Conservation (phyloP, 352 stramenopile species). For the Blastocystis sp. region DNA sequence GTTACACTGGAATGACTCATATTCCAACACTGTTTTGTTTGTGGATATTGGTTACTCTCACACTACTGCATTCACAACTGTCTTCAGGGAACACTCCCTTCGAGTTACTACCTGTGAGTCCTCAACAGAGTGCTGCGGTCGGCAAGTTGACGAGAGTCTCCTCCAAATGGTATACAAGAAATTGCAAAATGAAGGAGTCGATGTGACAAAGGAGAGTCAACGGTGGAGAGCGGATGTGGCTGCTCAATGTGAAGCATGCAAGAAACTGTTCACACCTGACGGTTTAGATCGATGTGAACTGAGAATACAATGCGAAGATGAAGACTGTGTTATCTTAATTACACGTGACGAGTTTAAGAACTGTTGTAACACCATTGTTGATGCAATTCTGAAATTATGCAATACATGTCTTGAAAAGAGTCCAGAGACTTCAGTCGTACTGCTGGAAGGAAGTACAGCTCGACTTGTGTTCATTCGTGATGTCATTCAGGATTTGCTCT, state of each 20-base stretch:
- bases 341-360: not conserved
- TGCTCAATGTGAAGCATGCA: not conserved
- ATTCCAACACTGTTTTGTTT: not conserved
- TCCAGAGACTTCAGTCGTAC: not conserved
- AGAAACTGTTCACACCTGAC: not conserved
- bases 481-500: not conserved
- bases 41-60: conserved; percentile 42
- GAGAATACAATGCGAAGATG: not conserved
- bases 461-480: not conserved
- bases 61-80: not conserved
- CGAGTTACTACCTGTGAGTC: not conserved
- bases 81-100: not conserved
- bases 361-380: not conserved
- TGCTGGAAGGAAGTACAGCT: conserved; percentile 12
- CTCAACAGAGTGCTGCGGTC: not conserved
- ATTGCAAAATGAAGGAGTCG: not conserved
- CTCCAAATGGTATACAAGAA: not conserved
- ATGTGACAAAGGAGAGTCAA: not conserved
- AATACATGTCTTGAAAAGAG: not conserved
- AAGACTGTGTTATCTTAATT: not conserved
- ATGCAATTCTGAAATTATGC: not conserved
- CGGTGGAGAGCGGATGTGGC: not conserved
- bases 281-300: not conserved
- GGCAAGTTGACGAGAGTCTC: not conserved
- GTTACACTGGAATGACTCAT: not conserved